Conservation (phyloP, 1,139 yeast species). For the Pichiaceae sp. region DNA sequence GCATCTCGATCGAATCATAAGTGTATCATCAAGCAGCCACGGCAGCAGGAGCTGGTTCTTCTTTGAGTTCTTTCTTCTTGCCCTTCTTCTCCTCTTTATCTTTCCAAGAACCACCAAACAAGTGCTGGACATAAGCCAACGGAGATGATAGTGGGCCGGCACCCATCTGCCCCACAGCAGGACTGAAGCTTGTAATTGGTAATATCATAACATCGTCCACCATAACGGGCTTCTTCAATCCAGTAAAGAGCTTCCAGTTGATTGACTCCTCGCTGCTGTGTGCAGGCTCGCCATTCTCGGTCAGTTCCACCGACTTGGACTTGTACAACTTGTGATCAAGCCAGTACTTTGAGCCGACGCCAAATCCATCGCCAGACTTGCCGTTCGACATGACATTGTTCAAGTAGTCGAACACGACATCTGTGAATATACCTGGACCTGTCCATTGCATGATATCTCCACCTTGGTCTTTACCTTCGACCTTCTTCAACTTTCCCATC, state of each 20-base stretch:
- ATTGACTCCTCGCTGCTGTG: conserved; percentile 13
- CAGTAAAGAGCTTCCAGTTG: conserved; percentile 60
- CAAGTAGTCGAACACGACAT: conserved; percentile 57
- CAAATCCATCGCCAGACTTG: conserved; percentile 21
- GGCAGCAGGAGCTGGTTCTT: not conserved
- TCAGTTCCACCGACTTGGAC: conserved; percentile 14
- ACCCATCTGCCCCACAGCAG: conserved; percentile 79
- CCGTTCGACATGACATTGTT: conserved; percentile 28
- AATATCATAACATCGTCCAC: conserved; percentile 77
- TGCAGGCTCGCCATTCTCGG: conserved; percentile 15
- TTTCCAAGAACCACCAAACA: conserved; percentile 73
- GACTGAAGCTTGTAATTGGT: conserved; percentile 79
- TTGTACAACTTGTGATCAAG: conserved; percentile 12
- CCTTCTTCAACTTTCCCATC: conserved; percentile 14
- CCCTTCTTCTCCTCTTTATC: not conserved
- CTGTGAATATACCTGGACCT: conserved; percentile 78
- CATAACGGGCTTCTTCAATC: conserved; percentile 51
- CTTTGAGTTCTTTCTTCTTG: not conserved
- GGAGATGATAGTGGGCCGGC: conserved; percentile 38
- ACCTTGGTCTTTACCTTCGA: conserved; percentile 40
- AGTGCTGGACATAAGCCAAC: conserved; percentile 61
- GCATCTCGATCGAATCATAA: no score
- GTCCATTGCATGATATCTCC: conserved; percentile 76
- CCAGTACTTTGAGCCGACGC: conserved; percentile 23
- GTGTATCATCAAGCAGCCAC: not conserved